A percentile compares a stretch with the other conserved stretches of the same genome.
Evolutionary conservation across 2,329 filamentous ascomycete genomes (phyloP).

Genomic region (Macroventuria anomochaeta): DNA sequence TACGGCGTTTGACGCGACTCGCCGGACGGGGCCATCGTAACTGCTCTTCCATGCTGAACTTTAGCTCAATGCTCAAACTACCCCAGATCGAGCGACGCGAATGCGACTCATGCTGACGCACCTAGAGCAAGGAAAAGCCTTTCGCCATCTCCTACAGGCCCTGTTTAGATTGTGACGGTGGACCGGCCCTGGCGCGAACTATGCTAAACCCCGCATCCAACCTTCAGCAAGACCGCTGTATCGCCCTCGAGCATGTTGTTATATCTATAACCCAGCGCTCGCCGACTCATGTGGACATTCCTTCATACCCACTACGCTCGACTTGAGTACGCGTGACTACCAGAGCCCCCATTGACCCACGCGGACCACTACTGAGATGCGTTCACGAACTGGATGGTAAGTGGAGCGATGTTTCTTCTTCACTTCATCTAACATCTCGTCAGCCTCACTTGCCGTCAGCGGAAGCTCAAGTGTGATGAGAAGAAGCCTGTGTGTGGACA

Average conservation of each 20-base stretch:
- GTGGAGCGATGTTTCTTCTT: constrained; percentile 18
- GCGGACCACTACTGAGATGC: constrained; percentile 34
- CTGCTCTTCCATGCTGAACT: constrained; percentile 25
- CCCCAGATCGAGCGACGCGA: constrained; percentile 37
- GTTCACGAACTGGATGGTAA: constrained; percentile 51
- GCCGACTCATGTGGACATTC: constrained; percentile 33
- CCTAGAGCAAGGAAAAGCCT: constrained; percentile 35
- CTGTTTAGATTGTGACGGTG: constrained; percentile 35
- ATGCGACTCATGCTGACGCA: constrained; percentile 40
- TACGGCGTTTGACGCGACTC: constrained; percentile 34
- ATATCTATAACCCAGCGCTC: constrained; percentile 40
- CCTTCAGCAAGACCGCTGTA: constrained; percentile 30
- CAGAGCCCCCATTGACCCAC: constrained; percentile 24
- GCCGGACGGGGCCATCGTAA: constrained; percentile 22
- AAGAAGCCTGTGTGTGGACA: constrained; percentile 66
- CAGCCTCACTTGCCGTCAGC: constrained; percentile 61
- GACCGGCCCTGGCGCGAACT: constrained; percentile 44
- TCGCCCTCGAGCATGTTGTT: constrained; percentile 32
- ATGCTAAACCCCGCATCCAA: constrained; percentile 45
- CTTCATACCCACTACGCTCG: constrained; percentile 33
- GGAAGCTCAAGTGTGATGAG: constrained; percentile 71
- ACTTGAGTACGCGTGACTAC: constrained; percentile 24
- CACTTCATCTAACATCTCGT: constrained; percentile 14
- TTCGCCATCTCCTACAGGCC: constrained; percentile 31
- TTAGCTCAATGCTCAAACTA: constrained; percentile 26